These are phyloP conservation scores for Calycina herbarum DNA, from an alignment of 2,329 filamentous ascomycete species.

Conservation along the genomic window DNA sequence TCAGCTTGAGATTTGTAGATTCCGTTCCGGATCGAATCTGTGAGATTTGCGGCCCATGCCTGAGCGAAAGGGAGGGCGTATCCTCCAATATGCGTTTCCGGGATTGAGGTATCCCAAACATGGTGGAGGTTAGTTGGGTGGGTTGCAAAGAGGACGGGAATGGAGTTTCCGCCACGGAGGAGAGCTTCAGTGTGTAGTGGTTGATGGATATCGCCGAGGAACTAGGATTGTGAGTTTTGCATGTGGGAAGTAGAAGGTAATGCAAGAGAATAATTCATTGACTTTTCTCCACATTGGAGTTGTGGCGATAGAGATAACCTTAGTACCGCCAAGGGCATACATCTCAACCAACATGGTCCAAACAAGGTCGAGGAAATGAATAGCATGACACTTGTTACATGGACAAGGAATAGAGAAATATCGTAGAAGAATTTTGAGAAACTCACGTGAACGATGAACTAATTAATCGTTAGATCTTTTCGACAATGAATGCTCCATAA, in stretches of 20 bases:
- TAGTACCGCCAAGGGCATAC: background rate
- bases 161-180: slow-evolving; percentile 65
- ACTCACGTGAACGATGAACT: slow-evolving; percentile 39
- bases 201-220: slow-evolving; percentile 70
- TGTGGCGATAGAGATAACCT: background rate
- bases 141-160: slow-evolving; percentile 62
- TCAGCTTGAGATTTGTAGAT: slow-evolving; percentile 52
- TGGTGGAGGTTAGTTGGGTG: slow-evolving; percentile 65
- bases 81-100: slow-evolving; percentile 63
- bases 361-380: background rate
- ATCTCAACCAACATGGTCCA: background rate
- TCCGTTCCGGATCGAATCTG: slow-evolving; percentile 54
- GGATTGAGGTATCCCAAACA: slow-evolving; percentile 72
- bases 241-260: background rate
- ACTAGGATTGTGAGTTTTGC: slow-evolving; percentile 48
- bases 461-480: slow-evolving; percentile 17
- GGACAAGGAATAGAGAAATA: background rate
- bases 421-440: slow-evolving; percentile 15
- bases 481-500: background rate
- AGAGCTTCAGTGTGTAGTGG: slow-evolving; percentile 65
- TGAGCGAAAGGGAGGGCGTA: slow-evolving; percentile 50
- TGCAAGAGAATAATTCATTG: background rate
- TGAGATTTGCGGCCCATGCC: slow-evolving; percentile 58
- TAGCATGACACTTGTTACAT: background rate
- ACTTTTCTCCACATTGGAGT: background rate